Percentiles rank a stretch among this genome's conserved stretches.
Evolutionary conservation across 495 filamentous ascomycete genomes (phyloP).

Genomic region (Hamigera avellanea): DNA sequence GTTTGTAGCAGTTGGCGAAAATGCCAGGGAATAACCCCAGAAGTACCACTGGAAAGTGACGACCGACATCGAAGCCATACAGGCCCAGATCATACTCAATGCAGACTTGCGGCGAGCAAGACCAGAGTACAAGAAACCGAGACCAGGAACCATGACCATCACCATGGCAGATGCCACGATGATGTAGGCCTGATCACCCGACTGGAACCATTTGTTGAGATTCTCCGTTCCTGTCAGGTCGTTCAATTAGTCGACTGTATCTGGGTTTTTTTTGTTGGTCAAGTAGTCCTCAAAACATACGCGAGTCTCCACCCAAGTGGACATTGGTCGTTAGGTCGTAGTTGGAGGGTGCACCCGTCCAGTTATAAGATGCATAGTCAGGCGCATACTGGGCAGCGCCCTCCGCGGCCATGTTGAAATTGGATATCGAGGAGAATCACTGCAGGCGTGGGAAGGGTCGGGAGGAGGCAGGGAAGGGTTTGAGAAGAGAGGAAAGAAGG

Average conservation of each 20-base stretch:
- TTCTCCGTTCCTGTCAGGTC: constrained; percentile 49
- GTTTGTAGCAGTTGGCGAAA: constrained; percentile 50
- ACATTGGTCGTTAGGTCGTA: constrained; percentile 63
- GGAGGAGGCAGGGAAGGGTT: background rate
- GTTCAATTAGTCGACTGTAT: constrained; percentile 1
- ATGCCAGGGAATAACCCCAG: constrained; percentile 64
- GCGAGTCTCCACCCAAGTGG: constrained; percentile 66
- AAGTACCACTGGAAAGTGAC: constrained; percentile 68
- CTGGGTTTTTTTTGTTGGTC: background rate
- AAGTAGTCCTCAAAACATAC: constrained; percentile 43
- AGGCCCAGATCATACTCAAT: constrained; percentile 60
- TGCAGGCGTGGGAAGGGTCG: background rate
- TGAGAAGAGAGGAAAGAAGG: background rate
- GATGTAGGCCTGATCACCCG: constrained; percentile 78
- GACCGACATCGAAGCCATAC: constrained; percentile 52
- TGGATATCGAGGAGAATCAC: background rate
- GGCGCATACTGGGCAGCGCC: constrained; percentile 24
- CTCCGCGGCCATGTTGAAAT: constrained; percentile 10
- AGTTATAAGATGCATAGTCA: constrained; percentile 59
- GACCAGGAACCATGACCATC: constrained; percentile 73
- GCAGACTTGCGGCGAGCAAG: constrained; percentile 54
- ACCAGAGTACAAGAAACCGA: constrained; percentile 59
- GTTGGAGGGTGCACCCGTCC: constrained; percentile 60
- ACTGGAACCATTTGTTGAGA: constrained; percentile 76
- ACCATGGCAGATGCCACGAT: constrained; percentile 91